Conservation (phyloP, 2,329 filamentous ascomycete genomes). For the Alternaria ethzedia region DNA sequence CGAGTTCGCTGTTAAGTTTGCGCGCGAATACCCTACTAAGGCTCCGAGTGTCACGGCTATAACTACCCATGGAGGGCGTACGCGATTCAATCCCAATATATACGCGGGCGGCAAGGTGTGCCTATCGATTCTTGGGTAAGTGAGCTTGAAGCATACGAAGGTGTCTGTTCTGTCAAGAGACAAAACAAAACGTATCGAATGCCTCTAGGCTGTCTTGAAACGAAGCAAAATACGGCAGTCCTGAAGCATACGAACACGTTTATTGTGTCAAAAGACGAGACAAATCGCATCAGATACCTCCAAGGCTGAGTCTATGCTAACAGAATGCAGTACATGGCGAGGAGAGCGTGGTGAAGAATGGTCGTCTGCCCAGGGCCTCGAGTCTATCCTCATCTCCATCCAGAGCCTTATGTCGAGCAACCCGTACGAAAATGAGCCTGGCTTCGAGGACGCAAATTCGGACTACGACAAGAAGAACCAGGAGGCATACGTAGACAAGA, state of each 20-base stretch:
- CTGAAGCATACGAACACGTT: too few relatives aligned
- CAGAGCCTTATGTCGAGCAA: conserved; percentile 95
- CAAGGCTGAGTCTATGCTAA: conserved; percentile 9
- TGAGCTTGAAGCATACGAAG: neutral
- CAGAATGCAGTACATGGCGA: conserved; percentile 77
- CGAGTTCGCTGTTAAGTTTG: conserved; percentile 83
- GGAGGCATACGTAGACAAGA: conserved; percentile 82
- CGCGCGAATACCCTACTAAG: conserved; percentile 80
- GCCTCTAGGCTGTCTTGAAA: too few relatives aligned
- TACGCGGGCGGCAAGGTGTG: conserved; percentile 92
- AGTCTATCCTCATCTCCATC: conserved; percentile 93
- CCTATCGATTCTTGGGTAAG: conserved; percentile 86
- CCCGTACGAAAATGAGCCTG: conserved; percentile 95
- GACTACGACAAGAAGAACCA: conserved; percentile 75
- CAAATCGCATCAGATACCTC: too few relatives aligned
- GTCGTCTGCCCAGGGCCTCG: conserved; percentile 93
- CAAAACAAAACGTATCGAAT: too few relatives aligned
- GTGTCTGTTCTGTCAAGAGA: too few relatives aligned
- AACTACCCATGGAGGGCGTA: conserved; percentile 88
- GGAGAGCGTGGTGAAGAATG: conserved; percentile 91
- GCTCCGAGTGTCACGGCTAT: conserved; percentile 68
- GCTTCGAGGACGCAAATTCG: conserved; percentile 78
- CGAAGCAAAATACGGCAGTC: too few relatives aligned
- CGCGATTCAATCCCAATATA: conserved; percentile 96
- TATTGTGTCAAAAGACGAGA: too few relatives aligned